phyloP scores from a whole-genome alignment of 2,329 filamentous ascomycete species.

The Ceratocystis papillata region DNA sequence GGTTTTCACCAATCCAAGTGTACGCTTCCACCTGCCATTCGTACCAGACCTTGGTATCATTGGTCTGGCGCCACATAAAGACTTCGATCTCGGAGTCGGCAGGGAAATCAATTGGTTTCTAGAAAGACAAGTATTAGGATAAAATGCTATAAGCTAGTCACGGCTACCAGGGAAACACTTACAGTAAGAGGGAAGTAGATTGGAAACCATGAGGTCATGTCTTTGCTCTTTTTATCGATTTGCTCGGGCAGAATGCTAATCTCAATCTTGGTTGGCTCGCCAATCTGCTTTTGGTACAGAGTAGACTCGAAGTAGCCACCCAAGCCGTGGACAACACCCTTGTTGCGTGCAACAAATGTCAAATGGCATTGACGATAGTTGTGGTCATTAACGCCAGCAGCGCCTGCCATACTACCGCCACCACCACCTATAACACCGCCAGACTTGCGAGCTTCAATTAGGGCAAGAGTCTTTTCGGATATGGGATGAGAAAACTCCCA shows the following conservation, averaged over 20 bases:
- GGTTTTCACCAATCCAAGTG: constrained; percentile 48
- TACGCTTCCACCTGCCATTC: constrained; percentile 93
- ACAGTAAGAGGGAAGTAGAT: constrained; percentile 97
- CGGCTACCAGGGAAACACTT: constrained; percentile 29
- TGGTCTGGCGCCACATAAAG: constrained; percentile 92
- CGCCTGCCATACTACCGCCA: constrained; percentile 61
- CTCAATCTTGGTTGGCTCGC: constrained; percentile 52
- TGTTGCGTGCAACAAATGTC: constrained; percentile 64
- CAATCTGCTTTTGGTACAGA: constrained; percentile 52
- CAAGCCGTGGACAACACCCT: constrained; percentile 80
- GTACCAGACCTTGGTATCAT: constrained; percentile 95
- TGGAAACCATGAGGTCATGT: constrained; percentile 99
- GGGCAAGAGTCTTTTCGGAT: constrained; percentile 45
- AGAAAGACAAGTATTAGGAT: constrained; percentile 16
- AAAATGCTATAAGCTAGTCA: neutral
- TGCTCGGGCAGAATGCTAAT: constrained; percentile 85
- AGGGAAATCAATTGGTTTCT: constrained; percentile 79
- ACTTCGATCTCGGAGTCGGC: constrained; percentile 76
- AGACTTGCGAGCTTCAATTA: constrained; percentile 46
- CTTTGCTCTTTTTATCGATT: constrained; percentile 84
- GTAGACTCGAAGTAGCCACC: constrained; percentile 95
- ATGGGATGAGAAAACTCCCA: constrained; percentile 76
- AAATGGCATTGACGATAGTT: constrained; percentile 72
- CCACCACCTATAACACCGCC: constrained; percentile 57
- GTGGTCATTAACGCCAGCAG: constrained; percentile 78